A percentile compares a stretch with the other conserved stretches of the same genome.
Evolutionary conservation across 176 grass and related monocot genomes (phyloP).

Genomic region (Oryza longistaminata): DNA sequence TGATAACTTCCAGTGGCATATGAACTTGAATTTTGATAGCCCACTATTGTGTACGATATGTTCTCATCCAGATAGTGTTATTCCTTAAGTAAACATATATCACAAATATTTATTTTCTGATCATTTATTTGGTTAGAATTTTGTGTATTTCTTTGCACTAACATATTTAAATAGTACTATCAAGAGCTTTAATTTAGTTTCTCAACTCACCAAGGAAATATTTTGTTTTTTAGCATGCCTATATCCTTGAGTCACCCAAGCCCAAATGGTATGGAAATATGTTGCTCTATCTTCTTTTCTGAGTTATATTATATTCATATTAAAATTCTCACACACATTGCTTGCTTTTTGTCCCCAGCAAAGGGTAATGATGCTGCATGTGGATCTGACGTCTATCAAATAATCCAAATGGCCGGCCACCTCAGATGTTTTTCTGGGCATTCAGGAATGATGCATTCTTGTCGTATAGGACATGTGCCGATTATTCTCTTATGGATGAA

Average conservation of each 20-base stretch:
- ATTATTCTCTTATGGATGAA: not conserved
- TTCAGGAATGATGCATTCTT: not conserved
- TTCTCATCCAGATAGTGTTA: slow-evolving; percentile 12
- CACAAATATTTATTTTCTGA: not conserved
- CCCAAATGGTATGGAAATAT: too few species aligned
- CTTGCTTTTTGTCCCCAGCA: not conserved
- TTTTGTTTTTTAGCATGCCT: not conserved
- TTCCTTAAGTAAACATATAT: not conserved
- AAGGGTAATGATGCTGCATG: not conserved
- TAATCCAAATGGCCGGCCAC: not conserved
- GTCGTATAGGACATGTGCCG: not conserved
- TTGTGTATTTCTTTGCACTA: not conserved
- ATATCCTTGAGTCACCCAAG: not conserved
- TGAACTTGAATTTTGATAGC: slow-evolving; percentile 10
- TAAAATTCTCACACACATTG: not conserved
- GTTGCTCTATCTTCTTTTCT: not conserved
- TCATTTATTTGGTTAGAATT: not conserved
- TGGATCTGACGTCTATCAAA: not conserved
- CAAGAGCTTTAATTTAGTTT: not conserved
- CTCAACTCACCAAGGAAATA: not conserved
- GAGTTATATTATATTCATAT: not conserved
- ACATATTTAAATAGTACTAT: not conserved
- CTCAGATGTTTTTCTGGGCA: not conserved
- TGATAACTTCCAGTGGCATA: slow-evolving; percentile 7
- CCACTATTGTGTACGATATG: not conserved